Conservation (phyloP, 164 flowering plant genomes). For the Liriodendron chinense region DNA sequence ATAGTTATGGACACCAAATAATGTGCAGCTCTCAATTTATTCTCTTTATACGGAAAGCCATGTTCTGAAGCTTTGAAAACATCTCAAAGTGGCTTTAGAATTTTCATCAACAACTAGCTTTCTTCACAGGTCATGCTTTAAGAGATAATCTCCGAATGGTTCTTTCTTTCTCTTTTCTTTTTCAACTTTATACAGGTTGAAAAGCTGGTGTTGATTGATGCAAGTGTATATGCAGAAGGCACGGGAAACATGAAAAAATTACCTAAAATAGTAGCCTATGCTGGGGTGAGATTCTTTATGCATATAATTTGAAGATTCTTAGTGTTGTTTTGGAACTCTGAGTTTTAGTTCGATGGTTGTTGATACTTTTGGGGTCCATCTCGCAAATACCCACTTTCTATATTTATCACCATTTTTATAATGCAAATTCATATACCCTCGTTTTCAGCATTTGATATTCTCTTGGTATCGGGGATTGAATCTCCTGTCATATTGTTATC, state of each 20-base stretch:
- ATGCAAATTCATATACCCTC: not conserved
- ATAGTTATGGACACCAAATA: not conserved
- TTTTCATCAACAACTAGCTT: not conserved
- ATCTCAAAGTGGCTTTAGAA: not conserved
- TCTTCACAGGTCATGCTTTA: not conserved
- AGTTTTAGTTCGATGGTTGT: not conserved
- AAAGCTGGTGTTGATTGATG: slow-evolving; percentile 81
- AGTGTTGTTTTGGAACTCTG: not conserved
- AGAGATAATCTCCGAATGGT: not conserved
- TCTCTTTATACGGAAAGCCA: not conserved
- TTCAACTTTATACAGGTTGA: slow-evolving; percentile 50
- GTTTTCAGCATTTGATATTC: not conserved
- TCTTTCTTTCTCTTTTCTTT: not conserved
- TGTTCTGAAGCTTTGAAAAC: not conserved
- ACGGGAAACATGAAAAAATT: slow-evolving; percentile 58
- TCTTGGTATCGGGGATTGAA: not conserved
- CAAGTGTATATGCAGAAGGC: slow-evolving; percentile 93
- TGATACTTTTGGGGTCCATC: not conserved
- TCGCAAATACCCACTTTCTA: not conserved
- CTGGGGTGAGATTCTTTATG: slow-evolving; percentile 60
- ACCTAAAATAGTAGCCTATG: slow-evolving; percentile 75
- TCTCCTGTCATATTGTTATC: not conserved
- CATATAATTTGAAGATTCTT: not conserved
- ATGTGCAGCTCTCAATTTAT: not conserved
- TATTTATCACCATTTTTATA: too few relatives aligned